Evolutionary conservation across 2,329 filamentous ascomycete species (phyloP).

Genomic region (Trichophyton benhamiae): DNA sequence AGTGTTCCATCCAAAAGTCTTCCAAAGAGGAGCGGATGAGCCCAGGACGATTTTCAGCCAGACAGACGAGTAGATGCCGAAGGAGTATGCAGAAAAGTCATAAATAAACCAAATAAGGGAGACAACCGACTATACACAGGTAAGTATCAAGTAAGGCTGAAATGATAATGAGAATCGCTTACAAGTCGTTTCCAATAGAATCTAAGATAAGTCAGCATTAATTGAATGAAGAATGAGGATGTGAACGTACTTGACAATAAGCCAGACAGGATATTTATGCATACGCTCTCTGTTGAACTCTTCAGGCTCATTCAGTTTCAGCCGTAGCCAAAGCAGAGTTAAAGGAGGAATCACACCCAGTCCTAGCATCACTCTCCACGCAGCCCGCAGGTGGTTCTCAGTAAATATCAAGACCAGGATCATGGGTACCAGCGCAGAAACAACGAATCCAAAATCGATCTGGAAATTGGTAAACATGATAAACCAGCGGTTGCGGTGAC

Average conservation of each 20-base stretch:
- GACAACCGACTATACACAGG: slow-evolving; percentile 40
- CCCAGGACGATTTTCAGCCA: slow-evolving; percentile 49
- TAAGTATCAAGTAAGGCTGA: slow-evolving; percentile 1
- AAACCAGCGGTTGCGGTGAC: slow-evolving; percentile 81
- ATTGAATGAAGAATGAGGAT: slow-evolving; percentile 26
- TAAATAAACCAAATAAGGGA: slow-evolving; percentile 76
- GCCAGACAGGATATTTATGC: slow-evolving; percentile 43
- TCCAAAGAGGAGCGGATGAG: slow-evolving; percentile 51
- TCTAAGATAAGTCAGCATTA: slow-evolving; percentile 43
- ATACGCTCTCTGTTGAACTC: slow-evolving; percentile 62
- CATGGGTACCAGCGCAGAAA: slow-evolving; percentile 66
- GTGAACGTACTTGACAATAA: slow-evolving; percentile 38
- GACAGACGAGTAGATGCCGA: slow-evolving; percentile 69
- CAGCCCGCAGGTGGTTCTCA: slow-evolving; percentile 54
- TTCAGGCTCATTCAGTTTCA: slow-evolving; percentile 66
- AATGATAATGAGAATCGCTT: slow-evolving; percentile 9
- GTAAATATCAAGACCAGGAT: slow-evolving; percentile 48
- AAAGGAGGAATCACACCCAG: slow-evolving; percentile 68
- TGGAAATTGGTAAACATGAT: slow-evolving; percentile 81
- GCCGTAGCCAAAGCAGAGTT: slow-evolving; percentile 55
- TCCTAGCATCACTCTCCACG: slow-evolving; percentile 72
- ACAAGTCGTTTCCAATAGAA: slow-evolving; percentile 65
- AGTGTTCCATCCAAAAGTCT: slow-evolving; percentile 76
- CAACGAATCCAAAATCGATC: slow-evolving; percentile 74
- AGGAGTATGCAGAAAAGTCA: slow-evolving; percentile 74